These are phyloP conservation scores for Xerocomus brunneocitrinus DNA, from an alignment of 768 basidiomycete genomes.

Conservation along the genomic window DNA sequence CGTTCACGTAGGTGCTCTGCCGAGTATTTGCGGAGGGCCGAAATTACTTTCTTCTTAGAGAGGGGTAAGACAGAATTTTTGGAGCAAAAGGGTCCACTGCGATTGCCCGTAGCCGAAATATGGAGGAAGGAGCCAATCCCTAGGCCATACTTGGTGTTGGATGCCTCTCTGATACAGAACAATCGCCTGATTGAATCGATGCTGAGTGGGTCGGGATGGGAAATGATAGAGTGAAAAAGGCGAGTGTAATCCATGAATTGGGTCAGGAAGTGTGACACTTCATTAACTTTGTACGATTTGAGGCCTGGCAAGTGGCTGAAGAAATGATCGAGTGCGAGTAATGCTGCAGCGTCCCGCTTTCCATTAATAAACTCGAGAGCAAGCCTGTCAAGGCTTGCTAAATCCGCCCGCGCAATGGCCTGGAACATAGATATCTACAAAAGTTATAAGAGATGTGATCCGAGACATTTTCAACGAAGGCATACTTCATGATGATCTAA, in stretches of 20 bases:
- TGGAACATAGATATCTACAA: conserved; percentile 30
- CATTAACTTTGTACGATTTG: conserved; percentile 18
- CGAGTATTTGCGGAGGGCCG: conserved; percentile 25
- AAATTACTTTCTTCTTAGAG: conserved; percentile 18
- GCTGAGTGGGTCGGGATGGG: conserved; percentile 5
- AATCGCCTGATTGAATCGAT: conserved; percentile 26
- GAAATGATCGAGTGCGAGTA: conserved; percentile 4
- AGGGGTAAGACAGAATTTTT: conserved; percentile 1
- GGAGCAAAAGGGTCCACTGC: not conserved
- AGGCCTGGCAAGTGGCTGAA: conserved; percentile 12
- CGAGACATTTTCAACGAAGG: not conserved
- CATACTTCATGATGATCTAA: conserved; percentile 12
- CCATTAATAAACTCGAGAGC: conserved; percentile 25
- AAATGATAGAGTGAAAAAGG: conserved; percentile 6
- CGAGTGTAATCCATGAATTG: conserved; percentile 7
- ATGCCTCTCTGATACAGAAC: conserved; percentile 10
- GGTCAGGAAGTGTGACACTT: conserved; percentile 5
- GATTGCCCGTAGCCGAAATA: not conserved
- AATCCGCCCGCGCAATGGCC: conserved; percentile 26
- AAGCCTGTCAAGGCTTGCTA: conserved; percentile 28
- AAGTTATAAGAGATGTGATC: not conserved
- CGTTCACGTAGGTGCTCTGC: conserved; percentile 23
- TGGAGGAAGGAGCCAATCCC: conserved; percentile 7
- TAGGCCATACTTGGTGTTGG: conserved; percentile 9
- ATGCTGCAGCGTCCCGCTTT: not conserved